Evolutionary conservation across 1,284 basidiomycete genomes (phyloP).

Genomic region (Inonotus obliquus): DNA sequence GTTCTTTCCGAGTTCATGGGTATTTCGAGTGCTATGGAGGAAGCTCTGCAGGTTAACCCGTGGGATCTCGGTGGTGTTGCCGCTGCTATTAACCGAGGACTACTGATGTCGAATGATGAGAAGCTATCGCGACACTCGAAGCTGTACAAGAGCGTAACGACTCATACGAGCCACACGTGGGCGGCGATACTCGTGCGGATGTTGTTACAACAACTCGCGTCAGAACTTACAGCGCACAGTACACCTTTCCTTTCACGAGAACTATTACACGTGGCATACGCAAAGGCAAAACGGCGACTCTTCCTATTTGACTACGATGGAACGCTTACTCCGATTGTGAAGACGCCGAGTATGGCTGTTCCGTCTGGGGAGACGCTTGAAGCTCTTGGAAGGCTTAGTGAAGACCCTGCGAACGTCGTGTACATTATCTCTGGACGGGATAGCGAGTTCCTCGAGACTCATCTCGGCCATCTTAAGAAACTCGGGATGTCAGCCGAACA

Average conservation of each 20-base stretch:
- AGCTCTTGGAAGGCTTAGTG: constrained; percentile 68
- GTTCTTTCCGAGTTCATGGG: constrained; percentile 98
- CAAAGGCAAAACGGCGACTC: constrained; percentile 74
- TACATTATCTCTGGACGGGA: constrained; percentile 99
- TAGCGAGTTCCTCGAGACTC: constrained; percentile 85
- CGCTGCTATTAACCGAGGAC: constrained; percentile 87
- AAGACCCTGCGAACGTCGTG: constrained; percentile 85
- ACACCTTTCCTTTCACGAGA: constrained; percentile 81
- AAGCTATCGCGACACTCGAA: constrained; percentile 73
- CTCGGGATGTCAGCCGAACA: constrained; percentile 97
- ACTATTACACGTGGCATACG: constrained; percentile 63
- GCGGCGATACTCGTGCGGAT: constrained; percentile 87
- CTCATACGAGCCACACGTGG: constrained; percentile 96
- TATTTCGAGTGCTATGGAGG: constrained; percentile 82
- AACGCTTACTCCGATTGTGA: constrained; percentile 96
- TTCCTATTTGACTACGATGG: constrained; percentile 98
- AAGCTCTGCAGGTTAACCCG: constrained; percentile 82
- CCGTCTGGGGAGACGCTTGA: constrained; percentile 76
- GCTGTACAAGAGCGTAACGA: constrained; percentile 84
- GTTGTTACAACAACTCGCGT: constrained; percentile 78
- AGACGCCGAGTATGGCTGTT: constrained; percentile 83
- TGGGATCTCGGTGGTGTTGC: constrained; percentile 92
- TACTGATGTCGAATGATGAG: constrained; percentile 78
- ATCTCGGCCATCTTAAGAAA: constrained; percentile 80
- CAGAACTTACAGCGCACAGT: constrained; percentile 78